These are phyloP conservation scores for Tolypocladium paradoxum DNA, from an alignment of 2,329 filamentous ascomycete species.

Conservation along the genomic window DNA sequence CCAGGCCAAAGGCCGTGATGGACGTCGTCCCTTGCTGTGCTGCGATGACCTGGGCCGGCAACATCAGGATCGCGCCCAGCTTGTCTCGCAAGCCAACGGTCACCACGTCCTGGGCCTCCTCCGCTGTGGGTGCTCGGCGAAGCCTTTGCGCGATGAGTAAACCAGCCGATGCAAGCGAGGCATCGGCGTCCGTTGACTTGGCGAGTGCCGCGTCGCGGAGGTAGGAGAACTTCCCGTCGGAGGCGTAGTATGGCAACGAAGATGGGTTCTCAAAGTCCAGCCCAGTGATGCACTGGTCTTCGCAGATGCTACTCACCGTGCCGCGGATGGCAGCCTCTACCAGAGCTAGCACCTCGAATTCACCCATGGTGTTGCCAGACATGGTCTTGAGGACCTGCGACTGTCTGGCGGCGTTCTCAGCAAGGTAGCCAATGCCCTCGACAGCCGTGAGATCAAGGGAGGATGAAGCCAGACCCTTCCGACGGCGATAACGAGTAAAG, in stretches of 20 bases:
- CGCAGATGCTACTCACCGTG: slow-evolving; percentile 28
- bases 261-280: slow-evolving; percentile 34
- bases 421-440: slow-evolving; percentile 37
- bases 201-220: slow-evolving; percentile 29
- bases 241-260: slow-evolving; percentile 40
- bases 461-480: slow-evolving; percentile 29
- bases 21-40: slow-evolving; percentile 9
- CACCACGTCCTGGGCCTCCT: slow-evolving; percentile 15
- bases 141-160: slow-evolving; percentile 9
- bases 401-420: slow-evolving; percentile 31
- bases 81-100: slow-evolving; percentile 13
- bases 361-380: slow-evolving; percentile 35
- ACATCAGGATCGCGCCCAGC: slow-evolving; percentile 24
- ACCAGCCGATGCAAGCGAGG: slow-evolving; percentile 1
- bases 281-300: slow-evolving; percentile 42
- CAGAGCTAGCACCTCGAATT: slow-evolving; percentile 43
- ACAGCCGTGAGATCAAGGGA: slow-evolving; percentile 44
- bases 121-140: slow-evolving; percentile 2
- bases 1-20: slow-evolving; percentile 22
- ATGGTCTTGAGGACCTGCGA: slow-evolving; percentile 38
- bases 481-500: slow-evolving; percentile 22
- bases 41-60: slow-evolving; percentile 11
- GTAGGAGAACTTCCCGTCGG: slow-evolving; percentile 43
- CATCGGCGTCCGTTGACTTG: slow-evolving; percentile 6
- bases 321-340: slow-evolving; percentile 40